A percentile compares a stretch with the other conserved stretches of the same genome.
phyloP scores from a whole-genome alignment of 2,329 filamentous ascomycete species.

The Colletotrichum sp. region DNA sequence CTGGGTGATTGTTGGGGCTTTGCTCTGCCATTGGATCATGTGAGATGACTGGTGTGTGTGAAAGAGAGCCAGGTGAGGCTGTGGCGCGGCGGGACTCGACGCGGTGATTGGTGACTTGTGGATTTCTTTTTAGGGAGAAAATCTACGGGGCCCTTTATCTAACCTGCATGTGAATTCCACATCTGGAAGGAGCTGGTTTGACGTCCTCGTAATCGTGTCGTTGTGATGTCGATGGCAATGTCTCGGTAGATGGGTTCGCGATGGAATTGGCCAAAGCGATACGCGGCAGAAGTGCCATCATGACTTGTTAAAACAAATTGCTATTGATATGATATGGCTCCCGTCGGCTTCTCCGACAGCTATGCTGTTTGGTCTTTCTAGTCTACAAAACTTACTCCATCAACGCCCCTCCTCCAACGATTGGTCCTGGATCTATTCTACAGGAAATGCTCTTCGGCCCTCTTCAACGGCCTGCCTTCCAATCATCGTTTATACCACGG shows the following conservation, averaged over 20 bases:
- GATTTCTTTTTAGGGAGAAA: neutral
- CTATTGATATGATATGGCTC: neutral
- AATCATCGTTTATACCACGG: neutral
- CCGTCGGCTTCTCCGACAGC: neutral
- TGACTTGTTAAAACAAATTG: neutral
- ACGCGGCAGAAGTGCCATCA: neutral
- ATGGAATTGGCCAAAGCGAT: neutral
- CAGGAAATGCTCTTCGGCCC: neutral
- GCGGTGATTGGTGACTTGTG: neutral
- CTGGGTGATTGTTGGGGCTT: neutral
- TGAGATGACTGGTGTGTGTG: neutral
- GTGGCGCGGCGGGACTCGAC: neutral
- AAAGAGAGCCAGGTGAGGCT: neutral
- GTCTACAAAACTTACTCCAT: neutral
- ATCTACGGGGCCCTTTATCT: neutral
- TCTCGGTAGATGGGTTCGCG: neutral
- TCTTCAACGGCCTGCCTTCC: neutral
- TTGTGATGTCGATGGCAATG: neutral
- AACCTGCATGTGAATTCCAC: neutral
- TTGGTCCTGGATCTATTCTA: neutral
- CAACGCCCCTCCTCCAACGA: neutral
- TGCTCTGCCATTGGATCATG: neutral
- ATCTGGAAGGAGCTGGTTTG: neutral
- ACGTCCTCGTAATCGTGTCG: neutral
- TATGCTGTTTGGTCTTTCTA: neutral